Conservation (phyloP, 2,329 filamentous ascomycete genomes). For the Hymenoscyphus repandus region DNA sequence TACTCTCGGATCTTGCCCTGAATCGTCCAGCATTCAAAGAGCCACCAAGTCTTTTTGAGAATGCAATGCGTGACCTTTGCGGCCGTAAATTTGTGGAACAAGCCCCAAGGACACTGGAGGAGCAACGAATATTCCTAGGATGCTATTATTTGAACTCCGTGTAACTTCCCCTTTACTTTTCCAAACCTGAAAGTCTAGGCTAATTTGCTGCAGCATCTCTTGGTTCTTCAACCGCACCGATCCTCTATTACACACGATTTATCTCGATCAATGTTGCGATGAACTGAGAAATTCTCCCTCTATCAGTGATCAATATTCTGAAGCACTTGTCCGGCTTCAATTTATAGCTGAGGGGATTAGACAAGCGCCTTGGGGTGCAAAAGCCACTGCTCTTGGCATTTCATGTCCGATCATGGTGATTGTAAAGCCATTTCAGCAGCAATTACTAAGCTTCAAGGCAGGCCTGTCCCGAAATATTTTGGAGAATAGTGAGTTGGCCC, state of each 20-base stretch:
- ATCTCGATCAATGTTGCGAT: conserved; percentile 16
- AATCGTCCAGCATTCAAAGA: conserved; percentile 5
- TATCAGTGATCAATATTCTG: conserved; percentile 9
- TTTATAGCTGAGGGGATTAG: conserved; percentile 9
- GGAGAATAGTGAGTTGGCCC: conserved; percentile 10
- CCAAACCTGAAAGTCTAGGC: not conserved
- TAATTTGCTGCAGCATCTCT: conserved; percentile 7
- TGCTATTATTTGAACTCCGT: conserved; percentile 14
- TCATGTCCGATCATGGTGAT: conserved; percentile 8
- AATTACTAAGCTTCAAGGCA: conserved; percentile 9
- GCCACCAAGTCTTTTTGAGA: not conserved
- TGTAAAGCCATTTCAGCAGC: conserved; percentile 11
- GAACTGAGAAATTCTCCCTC: not conserved
- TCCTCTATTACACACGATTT: conserved; percentile 7
- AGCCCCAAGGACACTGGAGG: conserved; percentile 8
- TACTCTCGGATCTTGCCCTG: conserved; percentile 17
- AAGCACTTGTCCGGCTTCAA: conserved; percentile 11
- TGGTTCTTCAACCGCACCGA: conserved; percentile 16
- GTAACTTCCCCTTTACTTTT: conserved; percentile 5
- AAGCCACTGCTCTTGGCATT: not conserved
- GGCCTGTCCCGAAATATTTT: conserved; percentile 1
- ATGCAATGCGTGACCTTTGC: conserved; percentile 1
- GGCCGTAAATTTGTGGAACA: not conserved
- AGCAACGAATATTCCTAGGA: conserved; percentile 15
- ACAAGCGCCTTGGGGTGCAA: conserved; percentile 13